Evolutionary conservation across 306 rosid species (phyloP).

Genomic region (Citrullus colocynthis): DNA sequence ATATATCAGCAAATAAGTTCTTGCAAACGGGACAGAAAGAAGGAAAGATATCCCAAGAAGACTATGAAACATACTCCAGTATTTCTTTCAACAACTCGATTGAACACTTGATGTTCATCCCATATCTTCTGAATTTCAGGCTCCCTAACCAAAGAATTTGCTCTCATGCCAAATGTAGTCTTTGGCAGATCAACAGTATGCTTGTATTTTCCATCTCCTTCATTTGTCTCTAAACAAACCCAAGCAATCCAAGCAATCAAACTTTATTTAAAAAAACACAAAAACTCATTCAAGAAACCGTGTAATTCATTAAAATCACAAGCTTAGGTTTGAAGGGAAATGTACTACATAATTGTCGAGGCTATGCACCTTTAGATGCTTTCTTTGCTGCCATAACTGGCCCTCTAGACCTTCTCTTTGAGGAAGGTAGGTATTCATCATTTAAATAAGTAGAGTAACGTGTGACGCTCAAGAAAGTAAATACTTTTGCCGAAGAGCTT

Average conservation of each 20-base stretch:
- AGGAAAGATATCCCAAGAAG: not conserved
- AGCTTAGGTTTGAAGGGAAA: not conserved
- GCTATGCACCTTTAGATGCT: slow-evolving; percentile 49
- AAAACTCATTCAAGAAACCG: not conserved
- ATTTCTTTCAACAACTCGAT: slow-evolving; percentile 52
- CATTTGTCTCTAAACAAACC: slow-evolving; percentile 47
- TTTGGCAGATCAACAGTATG: slow-evolving; percentile 95
- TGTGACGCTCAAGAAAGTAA: slow-evolving; percentile 21
- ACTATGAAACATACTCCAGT: slow-evolving; percentile 53
- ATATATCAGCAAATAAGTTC: slow-evolving; percentile 17
- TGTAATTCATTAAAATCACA: not conserved
- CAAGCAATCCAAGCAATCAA: slow-evolving; percentile 16
- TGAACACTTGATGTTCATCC: slow-evolving; percentile 79
- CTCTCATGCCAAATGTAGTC: slow-evolving; percentile 88
- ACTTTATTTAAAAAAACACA: not conserved
- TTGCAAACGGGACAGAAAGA: slow-evolving; percentile 1
- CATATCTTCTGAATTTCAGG: slow-evolving; percentile 94
- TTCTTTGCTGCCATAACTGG: slow-evolving; percentile 88
- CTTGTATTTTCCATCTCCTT: slow-evolving; percentile 88
- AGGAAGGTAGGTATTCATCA: slow-evolving; percentile 35
- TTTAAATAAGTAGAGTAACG: slow-evolving; percentile 29
- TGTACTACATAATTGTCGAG: not conserved
- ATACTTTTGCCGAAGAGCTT: slow-evolving; percentile 37
- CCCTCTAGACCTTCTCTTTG: slow-evolving; percentile 80
- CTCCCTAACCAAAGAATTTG: slow-evolving; percentile 67